phyloP scores from a whole-genome alignment of 2,329 filamentous ascomycete genomes.

The Calonectria ilicicola region DNA sequence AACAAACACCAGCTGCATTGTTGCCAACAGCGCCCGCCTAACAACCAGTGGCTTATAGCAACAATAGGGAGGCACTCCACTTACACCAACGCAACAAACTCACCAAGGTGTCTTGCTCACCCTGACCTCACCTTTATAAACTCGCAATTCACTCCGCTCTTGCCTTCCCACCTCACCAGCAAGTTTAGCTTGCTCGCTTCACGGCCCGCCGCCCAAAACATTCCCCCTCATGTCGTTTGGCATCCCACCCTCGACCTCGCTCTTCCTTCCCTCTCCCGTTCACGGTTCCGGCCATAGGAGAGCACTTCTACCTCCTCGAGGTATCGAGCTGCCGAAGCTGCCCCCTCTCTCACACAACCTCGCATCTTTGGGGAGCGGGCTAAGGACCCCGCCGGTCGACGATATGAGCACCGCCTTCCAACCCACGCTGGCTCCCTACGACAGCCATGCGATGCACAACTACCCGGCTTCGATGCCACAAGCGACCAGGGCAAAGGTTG shows the following conservation, averaged over 20 bases:
- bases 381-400: slow-evolving; percentile 64
- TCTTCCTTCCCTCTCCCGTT: slow-evolving; percentile 39
- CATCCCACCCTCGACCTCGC: slow-evolving; percentile 34
- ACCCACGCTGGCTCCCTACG: slow-evolving; percentile 59
- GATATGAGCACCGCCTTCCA: slow-evolving; percentile 67
- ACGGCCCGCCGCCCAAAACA: background rate
- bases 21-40: slow-evolving; percentile 26
- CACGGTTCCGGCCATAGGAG: slow-evolving; percentile 33
- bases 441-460: slow-evolving; percentile 56
- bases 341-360: slow-evolving; percentile 34
- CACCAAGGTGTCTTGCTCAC: background rate
- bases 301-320: slow-evolving; percentile 30
- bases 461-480: slow-evolving; percentile 53
- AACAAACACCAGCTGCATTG: slow-evolving; percentile 32
- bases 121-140: background rate
- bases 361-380: slow-evolving; percentile 49
- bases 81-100: slow-evolving; percentile 17
- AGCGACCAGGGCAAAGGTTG: slow-evolving; percentile 45
- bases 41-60: slow-evolving; percentile 16
- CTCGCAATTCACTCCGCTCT: background rate
- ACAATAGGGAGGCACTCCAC: slow-evolving; percentile 17
- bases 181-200: background rate
- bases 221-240: slow-evolving; percentile 45
- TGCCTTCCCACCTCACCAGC: background rate
- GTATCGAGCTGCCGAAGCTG: slow-evolving; percentile 39